Evolutionary conservation across 208 protist species (phyloP).

Genomic region (Strigomonas culicis): DNA sequence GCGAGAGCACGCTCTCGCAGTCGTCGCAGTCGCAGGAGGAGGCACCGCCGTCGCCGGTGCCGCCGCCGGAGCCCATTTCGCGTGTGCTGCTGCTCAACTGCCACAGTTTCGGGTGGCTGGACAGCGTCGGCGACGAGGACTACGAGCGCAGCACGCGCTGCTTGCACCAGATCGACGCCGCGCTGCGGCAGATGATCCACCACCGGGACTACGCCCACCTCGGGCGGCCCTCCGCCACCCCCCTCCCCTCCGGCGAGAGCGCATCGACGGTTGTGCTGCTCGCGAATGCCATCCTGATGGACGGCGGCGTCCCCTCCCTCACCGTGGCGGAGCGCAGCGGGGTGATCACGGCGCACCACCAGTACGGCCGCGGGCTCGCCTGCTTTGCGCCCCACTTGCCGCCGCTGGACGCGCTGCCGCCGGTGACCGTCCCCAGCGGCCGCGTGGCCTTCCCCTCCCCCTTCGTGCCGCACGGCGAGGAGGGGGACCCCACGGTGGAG

Average conservation of each 20-base stretch:
- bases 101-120: constrained; percentile 57
- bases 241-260: constrained; percentile 15
- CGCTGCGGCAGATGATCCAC: constrained; percentile 10
- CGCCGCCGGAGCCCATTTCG: constrained; percentile 13
- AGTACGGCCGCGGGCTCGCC: constrained; percentile 62
- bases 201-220: constrained; percentile 22
- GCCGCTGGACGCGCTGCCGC: not conserved
- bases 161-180: constrained; percentile 33
- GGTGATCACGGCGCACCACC: constrained; percentile 41
- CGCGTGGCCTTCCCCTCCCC: not conserved
- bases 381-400: constrained; percentile 34
- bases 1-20: too few relatives aligned
- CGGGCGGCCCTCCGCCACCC: constrained; percentile 12
- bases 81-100: constrained; percentile 63
- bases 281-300: constrained; percentile 53
- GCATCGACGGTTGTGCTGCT: constrained; percentile 41
- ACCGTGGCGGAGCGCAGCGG: constrained; percentile 19
- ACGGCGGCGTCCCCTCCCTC: constrained; percentile 55
- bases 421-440: not conserved
- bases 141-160: constrained; percentile 41
- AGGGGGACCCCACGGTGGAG: not conserved
- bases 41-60: not conserved
- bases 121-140: constrained; percentile 37
- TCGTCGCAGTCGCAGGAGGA: not conserved
- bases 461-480: not conserved